A percentile compares a stretch with the other conserved stretches of the same genome.
These are phyloP conservation scores for Diatrype stigma DNA, from an alignment of 2,329 filamentous ascomycete genomes.

Conservation along the genomic window DNA sequence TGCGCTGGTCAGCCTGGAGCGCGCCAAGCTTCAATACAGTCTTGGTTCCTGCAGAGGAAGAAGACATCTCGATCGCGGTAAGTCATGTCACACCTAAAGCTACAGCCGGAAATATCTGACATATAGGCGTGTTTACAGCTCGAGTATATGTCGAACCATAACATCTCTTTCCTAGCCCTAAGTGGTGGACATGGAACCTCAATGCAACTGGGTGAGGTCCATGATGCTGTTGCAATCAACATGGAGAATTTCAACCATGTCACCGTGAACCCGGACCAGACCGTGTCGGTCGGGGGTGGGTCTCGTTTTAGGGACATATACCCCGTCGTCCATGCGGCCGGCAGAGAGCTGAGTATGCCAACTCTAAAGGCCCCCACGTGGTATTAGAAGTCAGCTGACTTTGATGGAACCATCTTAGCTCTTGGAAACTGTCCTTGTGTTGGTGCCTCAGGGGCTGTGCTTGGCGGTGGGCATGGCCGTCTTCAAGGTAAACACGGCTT, in stretches of 20 bases:
- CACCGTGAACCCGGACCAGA: slow-evolving; percentile 6
- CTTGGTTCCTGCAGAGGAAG: slow-evolving; percentile 10
- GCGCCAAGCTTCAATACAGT: slow-evolving; percentile 7
- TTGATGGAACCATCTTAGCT: not conserved
- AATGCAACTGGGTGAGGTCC: slow-evolving; percentile 1
- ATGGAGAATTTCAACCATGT: slow-evolving; percentile 9
- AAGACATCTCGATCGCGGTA: slow-evolving; percentile 8
- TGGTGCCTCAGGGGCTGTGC: slow-evolving; percentile 18
- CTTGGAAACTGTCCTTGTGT: slow-evolving; percentile 5
- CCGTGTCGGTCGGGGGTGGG: slow-evolving; percentile 7
- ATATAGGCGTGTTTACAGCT: not conserved
- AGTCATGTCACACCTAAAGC: slow-evolving; percentile 1
- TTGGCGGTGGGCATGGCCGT: slow-evolving; percentile 41
- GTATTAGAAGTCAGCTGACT: not conserved
- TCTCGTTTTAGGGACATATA: slow-evolving; percentile 6
- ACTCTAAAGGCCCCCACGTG: not conserved
- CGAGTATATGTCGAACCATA: slow-evolving; percentile 10
- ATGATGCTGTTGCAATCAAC: slow-evolving; percentile 10
- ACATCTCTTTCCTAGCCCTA: slow-evolving; percentile 9
- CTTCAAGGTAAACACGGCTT: slow-evolving; percentile 39
- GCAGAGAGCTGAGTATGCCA: slow-evolving; percentile 9
- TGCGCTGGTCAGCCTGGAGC: slow-evolving; percentile 9
- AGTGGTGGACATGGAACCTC: slow-evolving; percentile 11
- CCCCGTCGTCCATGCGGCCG: slow-evolving; percentile 4
- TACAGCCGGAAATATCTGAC: not conserved